A percentile compares a stretch with the other conserved stretches of the same genome.
Conservation (phyloP, 2,329 filamentous ascomycete species). For the Plectosphaerella cucumerina region DNA sequence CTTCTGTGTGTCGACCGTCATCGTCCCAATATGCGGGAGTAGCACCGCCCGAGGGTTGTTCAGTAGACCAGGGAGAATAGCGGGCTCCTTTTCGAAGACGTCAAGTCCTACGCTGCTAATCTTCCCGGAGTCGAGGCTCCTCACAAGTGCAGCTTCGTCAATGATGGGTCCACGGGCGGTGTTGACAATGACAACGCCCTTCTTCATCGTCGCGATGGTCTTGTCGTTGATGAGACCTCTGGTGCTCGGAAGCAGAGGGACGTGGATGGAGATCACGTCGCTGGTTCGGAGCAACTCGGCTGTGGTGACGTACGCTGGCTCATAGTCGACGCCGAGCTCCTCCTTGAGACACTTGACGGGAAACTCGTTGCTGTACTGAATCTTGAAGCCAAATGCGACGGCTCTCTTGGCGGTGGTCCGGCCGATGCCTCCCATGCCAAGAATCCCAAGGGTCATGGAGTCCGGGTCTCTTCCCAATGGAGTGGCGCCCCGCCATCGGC, state of each 20-base stretch:
- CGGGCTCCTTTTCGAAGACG: slow-evolving; percentile 79
- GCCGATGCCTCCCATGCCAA: slow-evolving; percentile 86
- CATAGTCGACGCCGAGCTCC: slow-evolving; percentile 46
- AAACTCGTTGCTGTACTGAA: slow-evolving; percentile 71
- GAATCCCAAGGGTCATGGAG: slow-evolving; percentile 72
- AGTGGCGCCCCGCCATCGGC: slow-evolving; percentile 61
- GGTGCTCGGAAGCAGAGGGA: slow-evolving; percentile 78
- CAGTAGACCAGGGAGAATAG: slow-evolving; percentile 68
- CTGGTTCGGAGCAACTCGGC: slow-evolving; percentile 66
- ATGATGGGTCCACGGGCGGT: slow-evolving; percentile 80
- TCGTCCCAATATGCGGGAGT: slow-evolving; percentile 83
- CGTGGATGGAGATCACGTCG: slow-evolving; percentile 75
- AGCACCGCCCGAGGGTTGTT: slow-evolving; percentile 70
- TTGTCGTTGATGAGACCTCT: slow-evolving; percentile 68
- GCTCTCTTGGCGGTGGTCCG: slow-evolving; percentile 72
- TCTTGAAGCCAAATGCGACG: slow-evolving; percentile 69
- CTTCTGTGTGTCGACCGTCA: slow-evolving; percentile 61
- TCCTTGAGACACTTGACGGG: slow-evolving; percentile 39
- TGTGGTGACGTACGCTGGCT: slow-evolving; percentile 66
- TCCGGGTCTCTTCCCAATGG: slow-evolving; percentile 69
- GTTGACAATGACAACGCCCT: slow-evolving; percentile 73
- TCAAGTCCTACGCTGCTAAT: slow-evolving; percentile 72
- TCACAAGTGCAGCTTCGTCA: slow-evolving; percentile 74
- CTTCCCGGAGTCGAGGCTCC: slow-evolving; percentile 64
- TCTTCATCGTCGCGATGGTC: slow-evolving; percentile 75